Conservation (phyloP, 169 alveolate genomes). For the Eimeria brunetti region DNA sequence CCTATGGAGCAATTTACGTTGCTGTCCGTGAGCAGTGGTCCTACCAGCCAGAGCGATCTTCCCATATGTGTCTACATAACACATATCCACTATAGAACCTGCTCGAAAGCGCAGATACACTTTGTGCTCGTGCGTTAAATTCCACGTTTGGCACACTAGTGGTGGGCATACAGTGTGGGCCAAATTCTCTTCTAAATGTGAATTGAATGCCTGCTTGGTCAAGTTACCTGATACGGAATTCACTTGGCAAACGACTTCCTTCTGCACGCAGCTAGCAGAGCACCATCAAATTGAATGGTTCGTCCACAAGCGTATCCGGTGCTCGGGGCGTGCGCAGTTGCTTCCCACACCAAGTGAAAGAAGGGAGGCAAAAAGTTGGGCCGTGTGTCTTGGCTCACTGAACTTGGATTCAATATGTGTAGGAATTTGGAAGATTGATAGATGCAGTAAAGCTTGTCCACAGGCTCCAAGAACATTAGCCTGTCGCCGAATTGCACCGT, state of each 20-base stretch:
- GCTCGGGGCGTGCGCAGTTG: background rate
- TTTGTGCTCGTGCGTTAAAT: background rate
- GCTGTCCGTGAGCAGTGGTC: background rate
- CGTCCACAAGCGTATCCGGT: background rate
- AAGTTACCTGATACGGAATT: slow-evolving; percentile 3
- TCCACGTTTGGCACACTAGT: background rate
- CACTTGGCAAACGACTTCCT: slow-evolving; percentile 39
- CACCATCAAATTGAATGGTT: background rate
- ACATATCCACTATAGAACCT: slow-evolving; percentile 42
- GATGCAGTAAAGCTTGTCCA: slow-evolving; percentile 44
- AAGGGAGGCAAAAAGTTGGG: too few species aligned
- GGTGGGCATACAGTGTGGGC: background rate
- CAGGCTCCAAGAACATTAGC: slow-evolving; percentile 59
- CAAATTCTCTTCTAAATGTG: background rate
- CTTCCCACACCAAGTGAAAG: background rate
- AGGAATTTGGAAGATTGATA: slow-evolving; percentile 62
- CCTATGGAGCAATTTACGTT: background rate
- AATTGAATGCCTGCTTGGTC: background rate
- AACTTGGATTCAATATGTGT: slow-evolving; percentile 21
- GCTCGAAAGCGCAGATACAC: slow-evolving; percentile 2
- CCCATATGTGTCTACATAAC: slow-evolving; percentile 56
- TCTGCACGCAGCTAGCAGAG: background rate
- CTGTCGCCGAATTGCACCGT: background rate
- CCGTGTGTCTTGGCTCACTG: slow-evolving; percentile 5
- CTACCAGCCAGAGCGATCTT: slow-evolving; percentile 55